Conservation (phyloP, 1,284 basidiomycete genomes). For the Malassezia vespertilionis region DNA sequence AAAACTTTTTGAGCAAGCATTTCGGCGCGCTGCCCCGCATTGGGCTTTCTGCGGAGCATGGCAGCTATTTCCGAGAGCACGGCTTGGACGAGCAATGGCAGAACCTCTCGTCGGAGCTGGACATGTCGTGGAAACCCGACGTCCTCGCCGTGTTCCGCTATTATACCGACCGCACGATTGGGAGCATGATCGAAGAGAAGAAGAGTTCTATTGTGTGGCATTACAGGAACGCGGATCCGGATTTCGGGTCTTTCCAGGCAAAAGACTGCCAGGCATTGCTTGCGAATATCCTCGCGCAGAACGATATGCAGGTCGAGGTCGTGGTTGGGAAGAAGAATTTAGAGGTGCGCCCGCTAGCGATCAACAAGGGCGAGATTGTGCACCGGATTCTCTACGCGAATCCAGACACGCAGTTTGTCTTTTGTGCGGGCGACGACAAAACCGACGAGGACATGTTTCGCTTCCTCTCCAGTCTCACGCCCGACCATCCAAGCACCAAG, state of each 20-base stretch:
- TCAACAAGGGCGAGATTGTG: conserved; percentile 98
- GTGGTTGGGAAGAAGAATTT: conserved; percentile 85
- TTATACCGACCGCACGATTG: conserved; percentile 87
- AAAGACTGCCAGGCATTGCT: conserved; percentile 91
- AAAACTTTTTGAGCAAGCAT: conserved; percentile 78
- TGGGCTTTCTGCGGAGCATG: conserved; percentile 92
- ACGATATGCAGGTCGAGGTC: conserved; percentile 46
- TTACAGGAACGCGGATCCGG: conserved; percentile 81
- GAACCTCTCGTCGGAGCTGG: conserved; percentile 78
- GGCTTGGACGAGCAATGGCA: conserved; percentile 58
- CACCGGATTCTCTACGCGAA: conserved; percentile 82
- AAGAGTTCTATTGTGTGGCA: conserved; percentile 97
- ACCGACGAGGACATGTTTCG: conserved; percentile 52
- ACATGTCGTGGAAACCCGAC: conserved; percentile 97
- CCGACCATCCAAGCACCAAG: not conserved
- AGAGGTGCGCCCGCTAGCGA: conserved; percentile 82
- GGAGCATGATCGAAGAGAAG: conserved; percentile 91
- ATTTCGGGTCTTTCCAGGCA: conserved; percentile 61
- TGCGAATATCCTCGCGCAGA: conserved; percentile 59
- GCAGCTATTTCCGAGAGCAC: conserved; percentile 75
- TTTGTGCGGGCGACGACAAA: conserved; percentile 97
- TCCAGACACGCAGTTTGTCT: conserved; percentile 84
- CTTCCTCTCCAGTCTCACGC: conserved; percentile 24
- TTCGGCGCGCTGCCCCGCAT: conserved; percentile 71
- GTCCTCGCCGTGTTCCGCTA: conserved; percentile 91